A percentile compares a stretch with the other conserved stretches of the same genome.
Evolutionary conservation across 2,329 filamentous ascomycete species (phyloP).

Genomic region (Ilyonectria sp.): DNA sequence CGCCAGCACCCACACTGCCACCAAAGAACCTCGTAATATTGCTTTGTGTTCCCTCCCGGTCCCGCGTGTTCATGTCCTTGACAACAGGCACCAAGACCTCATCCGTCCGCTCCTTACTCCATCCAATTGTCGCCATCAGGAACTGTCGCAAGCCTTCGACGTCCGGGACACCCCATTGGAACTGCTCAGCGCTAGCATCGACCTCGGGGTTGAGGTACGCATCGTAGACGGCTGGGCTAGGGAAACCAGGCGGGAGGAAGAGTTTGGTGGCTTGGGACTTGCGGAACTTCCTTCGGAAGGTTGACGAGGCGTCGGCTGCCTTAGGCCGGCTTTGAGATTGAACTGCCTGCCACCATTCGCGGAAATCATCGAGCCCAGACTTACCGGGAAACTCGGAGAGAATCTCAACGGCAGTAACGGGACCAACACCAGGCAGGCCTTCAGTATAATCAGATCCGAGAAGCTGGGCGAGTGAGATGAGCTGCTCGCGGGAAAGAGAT

Average conservation of each 20-base stretch:
- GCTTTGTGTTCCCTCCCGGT: slow-evolving; percentile 91
- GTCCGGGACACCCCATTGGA: slow-evolving; percentile 97
- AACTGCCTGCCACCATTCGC: slow-evolving; percentile 88
- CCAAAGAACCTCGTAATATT: slow-evolving; percentile 97
- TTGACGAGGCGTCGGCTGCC: slow-evolving; percentile 70
- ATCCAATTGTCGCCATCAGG: slow-evolving; percentile 93
- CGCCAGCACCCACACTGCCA: slow-evolving; percentile 79
- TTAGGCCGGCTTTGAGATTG: slow-evolving; percentile 78
- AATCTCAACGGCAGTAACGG: slow-evolving; percentile 95
- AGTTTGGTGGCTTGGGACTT: slow-evolving; percentile 85
- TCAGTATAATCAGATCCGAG: slow-evolving; percentile 97
- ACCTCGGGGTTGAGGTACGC: slow-evolving; percentile 92
- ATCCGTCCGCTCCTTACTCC: slow-evolving; percentile 92
- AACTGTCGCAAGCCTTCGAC: slow-evolving; percentile 87
- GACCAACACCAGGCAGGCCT: slow-evolving; percentile 89
- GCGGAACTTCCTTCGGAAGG: slow-evolving; percentile 90
- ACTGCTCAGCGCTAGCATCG: slow-evolving; percentile 81
- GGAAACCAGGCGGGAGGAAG: slow-evolving; percentile 87
- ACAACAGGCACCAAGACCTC: slow-evolving; percentile 97
- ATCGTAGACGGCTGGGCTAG: slow-evolving; percentile 81
- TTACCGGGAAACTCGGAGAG: slow-evolving; percentile 85
- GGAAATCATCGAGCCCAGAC: slow-evolving; percentile 79
- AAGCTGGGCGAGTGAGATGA: slow-evolving; percentile 92
- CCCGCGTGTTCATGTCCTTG: slow-evolving; percentile 91
- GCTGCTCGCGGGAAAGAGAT: slow-evolving; percentile 85